Evolutionary conservation across 139 green algal genomes (phyloP), one percentile per base, ranked within the genome.

Genomic region (Chlamydomonas eustigma): DNA sequence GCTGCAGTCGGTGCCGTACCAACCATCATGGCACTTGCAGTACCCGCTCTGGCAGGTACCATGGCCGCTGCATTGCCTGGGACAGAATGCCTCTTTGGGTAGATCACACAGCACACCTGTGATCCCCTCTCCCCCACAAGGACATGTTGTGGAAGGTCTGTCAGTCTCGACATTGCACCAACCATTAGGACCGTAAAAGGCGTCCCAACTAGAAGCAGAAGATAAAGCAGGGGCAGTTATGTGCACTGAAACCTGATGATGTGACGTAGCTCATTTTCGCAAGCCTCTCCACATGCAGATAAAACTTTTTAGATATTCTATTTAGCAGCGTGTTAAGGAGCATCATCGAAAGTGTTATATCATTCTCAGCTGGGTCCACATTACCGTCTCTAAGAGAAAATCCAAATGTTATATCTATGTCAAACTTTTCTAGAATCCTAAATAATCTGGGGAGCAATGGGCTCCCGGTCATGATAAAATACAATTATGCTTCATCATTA

Each of bases 21-120:
- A 91, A 0, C 84, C 84, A 8, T 39, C 39, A 36, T 88, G 28
- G 81, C 86, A 91, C 50, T 79, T 81, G 84, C 86, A 91, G 76
- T 85, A 91, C 50, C 86, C 86, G 33, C 50, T 50, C 12, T 64
- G 18, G 76, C 86, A 91, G 12, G 85, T 75, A 4, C 86, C 86
- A 25, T 81, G 66, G 44, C 44, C 44, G 44, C 44, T 76, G 44
- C 71, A 76, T 32, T 76, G 71, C 31, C 58, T 76, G 39, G 32
- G 25, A 68, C 86, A 91, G 18, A 58, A 58, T 12, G 44, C 44
- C 44, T 58, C 44, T 12, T 58, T 58, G 44, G 44, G 44, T 12
- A 58, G 44, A 58, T 58, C 44, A 58, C 44, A 58, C 12, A 58
- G 18, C 12, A 58, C 12, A 12, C 44, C 44, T 18, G 44, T 28